Conservation (phyloP, 768 basidiomycete genomes). For the Xerocomellus chrysenteron region DNA sequence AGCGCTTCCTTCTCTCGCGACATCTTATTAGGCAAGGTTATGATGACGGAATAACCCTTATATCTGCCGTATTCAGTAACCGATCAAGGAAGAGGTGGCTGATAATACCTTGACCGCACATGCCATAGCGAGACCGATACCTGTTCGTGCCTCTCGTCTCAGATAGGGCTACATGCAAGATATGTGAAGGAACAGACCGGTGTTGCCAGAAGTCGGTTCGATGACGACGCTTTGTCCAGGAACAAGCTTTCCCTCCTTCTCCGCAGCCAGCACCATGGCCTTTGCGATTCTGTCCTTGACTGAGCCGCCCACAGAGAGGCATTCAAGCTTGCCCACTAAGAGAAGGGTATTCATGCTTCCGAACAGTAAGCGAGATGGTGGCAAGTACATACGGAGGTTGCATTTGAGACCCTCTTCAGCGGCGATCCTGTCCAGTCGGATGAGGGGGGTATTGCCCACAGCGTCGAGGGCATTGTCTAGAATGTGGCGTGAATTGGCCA, state of each 20-base stretch:
- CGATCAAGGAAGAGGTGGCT: constrained; percentile 18
- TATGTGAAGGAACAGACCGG: constrained; percentile 53
- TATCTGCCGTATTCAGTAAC: constrained; percentile 77
- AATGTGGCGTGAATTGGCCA: constrained; percentile 43
- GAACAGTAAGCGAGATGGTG: neutral
- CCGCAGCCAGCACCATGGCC: constrained; percentile 95
- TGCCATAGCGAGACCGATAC: constrained; percentile 91
- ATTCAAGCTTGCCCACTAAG: constrained; percentile 90
- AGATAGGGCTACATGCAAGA: neutral
- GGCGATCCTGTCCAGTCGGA: constrained; percentile 81
- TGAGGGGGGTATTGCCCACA: constrained; percentile 88
- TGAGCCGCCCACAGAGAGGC: constrained; percentile 86
- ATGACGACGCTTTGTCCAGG: constrained; percentile 91
- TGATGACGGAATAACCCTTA: constrained; percentile 86
- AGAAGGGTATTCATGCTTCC: neutral
- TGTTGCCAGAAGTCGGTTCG: constrained; percentile 94
- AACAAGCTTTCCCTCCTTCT: constrained; percentile 79
- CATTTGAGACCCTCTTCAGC: constrained; percentile 75
- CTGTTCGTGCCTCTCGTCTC: constrained; percentile 35
- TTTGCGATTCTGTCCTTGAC: constrained; percentile 97
- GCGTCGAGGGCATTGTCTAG: constrained; percentile 80
- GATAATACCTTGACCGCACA: constrained; percentile 85
- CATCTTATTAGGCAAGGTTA: constrained; percentile 95
- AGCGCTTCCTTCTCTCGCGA: constrained; percentile 92
- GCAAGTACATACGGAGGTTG: constrained; percentile 72